A percentile compares a stretch with the other conserved stretches of the same genome.
phyloP scores from a whole-genome alignment of 2,329 filamentous ascomycete genomes.

The Trichoderma lentiforme region DNA sequence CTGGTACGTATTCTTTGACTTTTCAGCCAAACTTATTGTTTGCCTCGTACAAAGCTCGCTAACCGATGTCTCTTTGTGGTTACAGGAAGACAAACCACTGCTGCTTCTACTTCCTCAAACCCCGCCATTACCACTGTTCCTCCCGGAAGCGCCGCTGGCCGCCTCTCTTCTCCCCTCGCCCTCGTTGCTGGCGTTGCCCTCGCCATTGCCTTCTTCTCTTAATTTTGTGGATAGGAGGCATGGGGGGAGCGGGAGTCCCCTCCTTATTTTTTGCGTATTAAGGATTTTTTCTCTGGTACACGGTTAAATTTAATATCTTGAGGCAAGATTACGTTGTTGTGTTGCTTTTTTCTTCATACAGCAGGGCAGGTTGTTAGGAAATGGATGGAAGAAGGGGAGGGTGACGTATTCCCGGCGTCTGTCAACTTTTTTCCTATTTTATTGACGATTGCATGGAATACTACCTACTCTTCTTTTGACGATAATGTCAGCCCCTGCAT shows the following conservation, averaged over 20 bases:
- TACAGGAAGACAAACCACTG: slow-evolving; percentile 3
- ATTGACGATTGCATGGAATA: slow-evolving; percentile 14
- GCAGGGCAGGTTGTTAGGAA: slow-evolving; percentile 4
- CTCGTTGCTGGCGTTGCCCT: slow-evolving; percentile 34
- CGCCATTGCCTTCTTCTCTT: slow-evolving; percentile 35
- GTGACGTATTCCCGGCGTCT: neutral
- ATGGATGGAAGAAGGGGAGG: neutral
- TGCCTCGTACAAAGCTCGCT: neutral
- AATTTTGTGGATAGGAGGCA: slow-evolving; percentile 18
- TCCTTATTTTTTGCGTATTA: neutral
- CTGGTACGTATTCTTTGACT: neutral
- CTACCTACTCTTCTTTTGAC: slow-evolving; percentile 14
- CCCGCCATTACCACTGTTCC: slow-evolving; percentile 25
- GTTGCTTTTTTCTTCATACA: slow-evolving; percentile 7
- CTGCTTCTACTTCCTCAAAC: slow-evolving; percentile 22
- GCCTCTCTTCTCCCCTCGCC: slow-evolving; percentile 32
- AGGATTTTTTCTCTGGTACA: slow-evolving; percentile 3
- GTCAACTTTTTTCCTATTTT: slow-evolving; percentile 3
- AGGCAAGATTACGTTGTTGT: slow-evolving; percentile 8
- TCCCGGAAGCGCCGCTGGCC: slow-evolving; percentile 30
- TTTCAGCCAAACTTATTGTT: neutral
- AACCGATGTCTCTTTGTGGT: neutral
- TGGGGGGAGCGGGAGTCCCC: neutral
- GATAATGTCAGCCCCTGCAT: slow-evolving; percentile 15
- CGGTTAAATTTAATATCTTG: slow-evolving; percentile 15